Conservation (phyloP, 2,329 filamentous ascomycete species). For the Fusarium sp. region DNA sequence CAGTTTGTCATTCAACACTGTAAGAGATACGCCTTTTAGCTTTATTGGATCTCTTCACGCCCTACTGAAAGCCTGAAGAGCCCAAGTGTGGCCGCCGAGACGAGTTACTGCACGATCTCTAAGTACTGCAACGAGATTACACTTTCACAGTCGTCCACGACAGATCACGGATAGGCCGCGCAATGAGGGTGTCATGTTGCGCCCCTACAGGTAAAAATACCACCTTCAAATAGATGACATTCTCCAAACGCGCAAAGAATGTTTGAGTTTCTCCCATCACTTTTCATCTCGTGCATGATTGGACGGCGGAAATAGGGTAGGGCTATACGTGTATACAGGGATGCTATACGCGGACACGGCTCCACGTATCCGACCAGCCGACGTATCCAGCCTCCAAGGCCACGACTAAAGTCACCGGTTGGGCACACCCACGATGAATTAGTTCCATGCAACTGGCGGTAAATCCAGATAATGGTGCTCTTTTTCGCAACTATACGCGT, state of each 20-base stretch:
- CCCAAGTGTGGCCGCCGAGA: background rate
- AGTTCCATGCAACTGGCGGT: background rate
- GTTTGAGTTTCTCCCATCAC: background rate
- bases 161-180: background rate
- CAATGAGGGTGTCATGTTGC: background rate
- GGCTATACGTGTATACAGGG: background rate
- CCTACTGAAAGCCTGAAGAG: background rate
- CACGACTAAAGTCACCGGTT: background rate
- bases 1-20: background rate
- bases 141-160: background rate
- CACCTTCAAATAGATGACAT: background rate
- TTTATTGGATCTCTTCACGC: background rate
- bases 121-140: background rate
- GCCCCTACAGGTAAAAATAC: background rate
- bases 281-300: background rate
- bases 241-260: background rate
- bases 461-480: background rate
- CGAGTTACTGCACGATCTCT: background rate
- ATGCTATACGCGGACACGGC: background rate
- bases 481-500: conserved; percentile 2
- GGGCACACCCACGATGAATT: background rate
- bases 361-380: background rate
- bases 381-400: background rate
- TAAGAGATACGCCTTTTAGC: background rate
- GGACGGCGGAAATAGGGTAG: background rate